Conservation (phyloP, 2,329 filamentous ascomycete species). For the Zymoseptoria ardabiliae region DNA sequence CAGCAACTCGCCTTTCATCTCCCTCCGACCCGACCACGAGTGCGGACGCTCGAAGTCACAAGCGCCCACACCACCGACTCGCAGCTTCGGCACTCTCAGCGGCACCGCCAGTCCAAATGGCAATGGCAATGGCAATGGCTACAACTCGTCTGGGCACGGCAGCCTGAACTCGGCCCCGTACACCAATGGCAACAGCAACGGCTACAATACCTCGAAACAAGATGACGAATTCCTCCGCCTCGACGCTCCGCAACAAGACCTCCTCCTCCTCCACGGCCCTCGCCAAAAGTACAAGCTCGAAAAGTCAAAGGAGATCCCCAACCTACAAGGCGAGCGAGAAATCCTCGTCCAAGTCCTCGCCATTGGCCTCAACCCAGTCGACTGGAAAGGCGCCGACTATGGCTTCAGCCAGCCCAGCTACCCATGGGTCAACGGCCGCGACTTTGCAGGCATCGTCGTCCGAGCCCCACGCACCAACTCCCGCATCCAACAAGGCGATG, state of each 20-base stretch:
- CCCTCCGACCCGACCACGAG: slow-evolving; percentile 21
- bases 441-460: slow-evolving; percentile 60
- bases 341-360: slow-evolving; percentile 56
- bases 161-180: slow-evolving; percentile 3
- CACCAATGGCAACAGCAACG: slow-evolving; percentile 10
- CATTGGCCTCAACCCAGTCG: slow-evolving; percentile 69
- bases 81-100: slow-evolving; percentile 17
- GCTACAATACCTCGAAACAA: slow-evolving; percentile 1
- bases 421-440: slow-evolving; percentile 62
- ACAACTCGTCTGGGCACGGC: slow-evolving; percentile 12
- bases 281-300: slow-evolving; percentile 30
- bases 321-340: slow-evolving; percentile 39
- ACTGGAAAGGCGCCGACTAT: slow-evolving; percentile 64
- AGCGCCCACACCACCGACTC: neutral
- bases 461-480: slow-evolving; percentile 36
- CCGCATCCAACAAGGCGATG: slow-evolving; percentile 51
- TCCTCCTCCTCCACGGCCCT: slow-evolving; percentile 30
- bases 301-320: slow-evolving; percentile 24
- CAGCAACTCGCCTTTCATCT: slow-evolving; percentile 20
- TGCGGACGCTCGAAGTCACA: slow-evolving; percentile 18
- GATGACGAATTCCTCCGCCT: slow-evolving; percentile 28
- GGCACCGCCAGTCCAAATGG: slow-evolving; percentile 9
- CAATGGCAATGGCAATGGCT: slow-evolving; percentile 15
- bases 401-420: slow-evolving; percentile 62
- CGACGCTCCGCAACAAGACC: slow-evolving; percentile 27